Conservation (phyloP, 306 rosid genomes). For the Prinsepia uniflora region DNA sequence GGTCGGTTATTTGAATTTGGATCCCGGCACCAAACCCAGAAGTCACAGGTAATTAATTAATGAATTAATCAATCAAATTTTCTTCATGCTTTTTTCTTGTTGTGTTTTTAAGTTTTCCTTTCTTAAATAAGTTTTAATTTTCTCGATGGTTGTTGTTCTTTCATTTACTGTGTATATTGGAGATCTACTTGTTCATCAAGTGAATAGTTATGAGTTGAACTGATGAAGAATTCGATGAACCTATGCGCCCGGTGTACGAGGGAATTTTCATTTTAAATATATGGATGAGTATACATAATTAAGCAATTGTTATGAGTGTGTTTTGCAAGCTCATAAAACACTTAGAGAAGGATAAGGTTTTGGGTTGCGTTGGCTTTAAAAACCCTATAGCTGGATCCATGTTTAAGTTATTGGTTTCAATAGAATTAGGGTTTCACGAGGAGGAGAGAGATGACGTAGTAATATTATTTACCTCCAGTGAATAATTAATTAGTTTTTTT, state of each 20-base stretch:
- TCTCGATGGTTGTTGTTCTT: not conserved
- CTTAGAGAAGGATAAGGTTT: not conserved
- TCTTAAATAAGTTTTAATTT: not conserved
- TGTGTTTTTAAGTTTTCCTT: not conserved
- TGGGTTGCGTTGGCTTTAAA: not conserved
- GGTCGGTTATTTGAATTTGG: conserved; percentile 13
- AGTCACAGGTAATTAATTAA: not conserved
- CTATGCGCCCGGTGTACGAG: too few species aligned
- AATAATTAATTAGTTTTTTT: not conserved
- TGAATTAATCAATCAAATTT: not conserved
- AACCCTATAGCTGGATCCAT: not conserved
- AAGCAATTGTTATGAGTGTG: not conserved
- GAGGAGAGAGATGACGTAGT: not conserved
- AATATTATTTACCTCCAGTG: not conserved
- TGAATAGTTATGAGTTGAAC: conserved; percentile 8
- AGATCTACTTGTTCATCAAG: not conserved
- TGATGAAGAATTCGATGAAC: too few species aligned
- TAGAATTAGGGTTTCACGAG: conserved; percentile 41
- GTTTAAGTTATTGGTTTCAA: not conserved
- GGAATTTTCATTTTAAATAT: too few species aligned
- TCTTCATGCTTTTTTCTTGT: not conserved
- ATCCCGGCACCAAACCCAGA: conserved; percentile 15
- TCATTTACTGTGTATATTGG: not conserved
- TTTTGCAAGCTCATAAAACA: not conserved
- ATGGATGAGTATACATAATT: not conserved